phyloP scores from a whole-genome alignment of 2,329 filamentous ascomycete genomes.

The Penicillium sp. region DNA sequence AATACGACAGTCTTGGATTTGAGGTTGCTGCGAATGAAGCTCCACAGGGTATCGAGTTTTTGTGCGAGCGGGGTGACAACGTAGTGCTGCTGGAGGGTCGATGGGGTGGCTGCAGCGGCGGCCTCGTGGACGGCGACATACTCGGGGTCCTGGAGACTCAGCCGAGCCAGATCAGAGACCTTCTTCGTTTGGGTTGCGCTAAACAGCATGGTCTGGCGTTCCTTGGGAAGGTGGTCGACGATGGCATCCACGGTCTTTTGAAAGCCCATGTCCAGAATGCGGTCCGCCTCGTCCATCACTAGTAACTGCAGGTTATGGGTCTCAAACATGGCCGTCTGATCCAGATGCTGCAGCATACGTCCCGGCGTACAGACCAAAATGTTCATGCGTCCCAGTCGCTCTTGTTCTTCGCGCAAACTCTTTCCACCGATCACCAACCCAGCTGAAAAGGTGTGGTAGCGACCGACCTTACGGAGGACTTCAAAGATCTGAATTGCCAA shows the following conservation, averaged over 20 bases:
- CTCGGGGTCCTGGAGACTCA: conserved; percentile 86
- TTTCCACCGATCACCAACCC: conserved; percentile 93
- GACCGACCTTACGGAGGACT: conserved; percentile 83
- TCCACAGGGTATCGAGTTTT: conserved; percentile 88
- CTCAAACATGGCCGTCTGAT: conserved; percentile 86
- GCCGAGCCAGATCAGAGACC: conserved; percentile 82
- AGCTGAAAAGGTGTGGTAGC: conserved; percentile 85
- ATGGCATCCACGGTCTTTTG: conserved; percentile 87
- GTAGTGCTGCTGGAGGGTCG: conserved; percentile 85
- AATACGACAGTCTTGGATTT: conserved; percentile 96
- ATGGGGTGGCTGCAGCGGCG: conserved; percentile 74
- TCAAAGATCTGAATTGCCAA: conserved; percentile 96
- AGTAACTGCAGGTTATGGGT: conserved; percentile 89
- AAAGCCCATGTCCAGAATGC: conserved; percentile 98
- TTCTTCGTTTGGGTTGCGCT: conserved; percentile 94
- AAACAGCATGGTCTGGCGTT: conserved; percentile 89
- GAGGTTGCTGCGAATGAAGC: conserved; percentile 85
- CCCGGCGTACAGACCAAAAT: conserved; percentile 95
- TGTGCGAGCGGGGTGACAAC: conserved; percentile 78
- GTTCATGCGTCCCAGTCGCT: conserved; percentile 86
- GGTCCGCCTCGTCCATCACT: conserved; percentile 91
- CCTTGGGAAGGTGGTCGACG: conserved; percentile 80
- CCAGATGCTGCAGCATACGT: conserved; percentile 90
- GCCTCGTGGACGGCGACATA: conserved; percentile 92
- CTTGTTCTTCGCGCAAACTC: conserved; percentile 80